A percentile compares a stretch with the other conserved stretches of the same genome.
Evolutionary conservation across 75 land plant genomes (phyloP).

Genomic region (Sequoiadendron giganteum): DNA sequence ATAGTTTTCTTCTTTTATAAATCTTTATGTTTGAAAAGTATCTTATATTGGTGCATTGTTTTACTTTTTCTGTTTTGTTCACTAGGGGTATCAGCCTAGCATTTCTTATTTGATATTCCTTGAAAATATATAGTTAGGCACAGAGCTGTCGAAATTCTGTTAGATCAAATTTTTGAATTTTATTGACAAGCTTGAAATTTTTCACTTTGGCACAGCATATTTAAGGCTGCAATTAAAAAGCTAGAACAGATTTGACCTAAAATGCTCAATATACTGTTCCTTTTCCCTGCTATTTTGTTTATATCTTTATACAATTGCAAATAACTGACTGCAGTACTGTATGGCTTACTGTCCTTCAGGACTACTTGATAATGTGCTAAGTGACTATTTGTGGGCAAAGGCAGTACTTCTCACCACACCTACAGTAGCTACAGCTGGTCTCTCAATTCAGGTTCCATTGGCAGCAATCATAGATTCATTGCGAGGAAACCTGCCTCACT

Average conservation of each 20-base stretch:
- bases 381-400: slow-evolving; percentile 98
- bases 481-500: slow-evolving; percentile 61
- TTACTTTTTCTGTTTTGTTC: background rate
- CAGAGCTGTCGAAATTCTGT: background rate
- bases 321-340: background rate
- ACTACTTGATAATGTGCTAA: slow-evolving; percentile 87
- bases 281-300: background rate
- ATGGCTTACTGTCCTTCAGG: slow-evolving; percentile 38
- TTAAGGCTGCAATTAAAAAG: background rate
- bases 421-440: slow-evolving; percentile 94
- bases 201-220: background rate
- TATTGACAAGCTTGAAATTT: background rate
- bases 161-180: background rate
- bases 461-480: slow-evolving; percentile 86
- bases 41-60: background rate
- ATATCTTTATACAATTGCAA: background rate
- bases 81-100: background rate
- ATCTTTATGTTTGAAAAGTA: background rate
- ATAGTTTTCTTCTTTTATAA: background rate
- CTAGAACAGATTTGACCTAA: background rate
- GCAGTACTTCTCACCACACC: slow-evolving; percentile 86
- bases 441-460: slow-evolving; percentile 89
- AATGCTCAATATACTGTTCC: background rate
- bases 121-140: background rate
- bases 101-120: background rate